Evolutionary conservation across 2,329 filamentous ascomycete species (phyloP).

Genomic region (Calonectria multiphialidica): DNA sequence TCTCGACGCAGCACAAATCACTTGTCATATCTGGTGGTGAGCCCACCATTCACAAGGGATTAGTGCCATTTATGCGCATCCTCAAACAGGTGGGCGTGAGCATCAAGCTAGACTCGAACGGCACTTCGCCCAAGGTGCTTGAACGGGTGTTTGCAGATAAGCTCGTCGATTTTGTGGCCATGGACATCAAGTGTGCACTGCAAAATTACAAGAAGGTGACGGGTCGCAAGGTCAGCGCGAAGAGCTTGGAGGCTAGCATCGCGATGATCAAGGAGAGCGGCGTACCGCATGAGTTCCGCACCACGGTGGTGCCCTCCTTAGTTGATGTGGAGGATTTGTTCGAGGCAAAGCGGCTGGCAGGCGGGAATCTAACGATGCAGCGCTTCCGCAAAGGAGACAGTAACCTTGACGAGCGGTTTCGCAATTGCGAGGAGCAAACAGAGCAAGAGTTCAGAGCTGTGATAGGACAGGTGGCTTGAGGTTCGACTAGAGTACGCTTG

Average conservation of each 20-base stretch:
- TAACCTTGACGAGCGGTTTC: slow-evolving; percentile 16
- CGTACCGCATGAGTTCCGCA: slow-evolving; percentile 36
- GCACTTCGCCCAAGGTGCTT: slow-evolving; percentile 17
- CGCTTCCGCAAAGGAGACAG: slow-evolving; percentile 32
- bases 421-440: slow-evolving; percentile 29
- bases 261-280: slow-evolving; percentile 34
- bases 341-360: slow-evolving; percentile 36
- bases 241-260: slow-evolving; percentile 31
- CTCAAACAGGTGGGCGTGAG: slow-evolving; percentile 26
- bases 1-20: slow-evolving; percentile 31
- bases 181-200: slow-evolving; percentile 41
- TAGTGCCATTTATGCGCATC: slow-evolving; percentile 31
- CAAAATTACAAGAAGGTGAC: slow-evolving; percentile 40
- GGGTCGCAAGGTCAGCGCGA: slow-evolving; percentile 31
- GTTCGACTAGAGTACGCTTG: not conserved
- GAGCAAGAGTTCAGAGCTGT: slow-evolving; percentile 35
- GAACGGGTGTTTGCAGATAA: slow-evolving; percentile 23
- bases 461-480: slow-evolving; percentile 30
- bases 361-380: slow-evolving; percentile 38
- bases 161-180: slow-evolving; percentile 35
- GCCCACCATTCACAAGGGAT: slow-evolving; percentile 39
- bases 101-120: slow-evolving; percentile 39
- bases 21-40: slow-evolving; percentile 39
- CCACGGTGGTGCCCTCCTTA: slow-evolving; percentile 35
- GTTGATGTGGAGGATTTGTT: slow-evolving; percentile 39